A percentile compares a stretch with the other conserved stretches of the same genome.
Conservation (phyloP, 805 yeast genomes). For the Pichia cephalocereana region DNA sequence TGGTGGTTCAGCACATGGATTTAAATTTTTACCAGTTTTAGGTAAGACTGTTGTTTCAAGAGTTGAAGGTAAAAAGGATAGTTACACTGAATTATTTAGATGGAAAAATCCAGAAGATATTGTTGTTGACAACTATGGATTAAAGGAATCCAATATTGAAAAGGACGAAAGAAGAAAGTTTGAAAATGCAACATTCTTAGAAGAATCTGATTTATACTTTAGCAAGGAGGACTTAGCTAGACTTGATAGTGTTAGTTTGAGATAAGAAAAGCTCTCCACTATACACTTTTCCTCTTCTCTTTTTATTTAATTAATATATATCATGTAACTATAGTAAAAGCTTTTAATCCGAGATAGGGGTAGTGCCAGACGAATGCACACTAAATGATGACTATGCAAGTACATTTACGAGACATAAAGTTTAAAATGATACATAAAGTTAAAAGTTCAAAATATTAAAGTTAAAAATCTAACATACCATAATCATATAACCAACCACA, state of each 20-base stretch:
- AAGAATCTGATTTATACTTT: background rate
- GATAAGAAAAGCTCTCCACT: background rate
- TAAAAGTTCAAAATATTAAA: too few species aligned
- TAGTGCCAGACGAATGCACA: too few species aligned
- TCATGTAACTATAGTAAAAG: too few species aligned
- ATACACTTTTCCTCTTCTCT: too few species aligned
- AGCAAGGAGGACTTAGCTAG: constrained; percentile 2
- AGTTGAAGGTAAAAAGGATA: constrained; percentile 6
- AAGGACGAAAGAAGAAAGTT: constrained; percentile 8
- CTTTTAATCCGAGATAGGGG: too few species aligned
- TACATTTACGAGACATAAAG: too few species aligned
- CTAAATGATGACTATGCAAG: too few species aligned
- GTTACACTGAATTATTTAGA: constrained; percentile 12
- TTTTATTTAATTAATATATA: too few species aligned
- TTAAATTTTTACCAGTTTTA: constrained; percentile 17
- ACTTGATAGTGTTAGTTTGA: background rate
- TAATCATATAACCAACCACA: too few species aligned
- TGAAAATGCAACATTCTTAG: background rate
- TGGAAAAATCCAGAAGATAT: constrained; percentile 13
- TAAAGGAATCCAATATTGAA: constrained; percentile 6
- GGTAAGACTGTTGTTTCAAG: constrained; percentile 13
- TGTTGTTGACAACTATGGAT: constrained; percentile 8
- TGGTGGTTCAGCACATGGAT: constrained; percentile 20
- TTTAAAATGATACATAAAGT: too few species aligned
- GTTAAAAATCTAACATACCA: too few species aligned